Conservation (phyloP, 305 asterid species). For the Euphrasia arctica region DNA sequence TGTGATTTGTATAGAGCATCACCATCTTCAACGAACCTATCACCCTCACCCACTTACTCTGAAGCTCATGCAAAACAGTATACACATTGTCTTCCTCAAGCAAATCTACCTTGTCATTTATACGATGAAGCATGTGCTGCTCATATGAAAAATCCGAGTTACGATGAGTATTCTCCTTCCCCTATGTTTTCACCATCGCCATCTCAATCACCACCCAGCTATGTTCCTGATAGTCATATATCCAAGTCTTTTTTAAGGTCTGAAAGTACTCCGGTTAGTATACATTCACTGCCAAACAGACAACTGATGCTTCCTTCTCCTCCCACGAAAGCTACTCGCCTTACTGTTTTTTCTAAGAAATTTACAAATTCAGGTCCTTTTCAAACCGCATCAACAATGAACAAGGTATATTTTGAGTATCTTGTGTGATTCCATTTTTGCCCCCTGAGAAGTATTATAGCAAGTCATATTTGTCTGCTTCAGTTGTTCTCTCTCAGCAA, state of each 20-base stretch:
- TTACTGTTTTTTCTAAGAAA: constrained; percentile 28
- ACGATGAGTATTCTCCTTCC: constrained; percentile 69
- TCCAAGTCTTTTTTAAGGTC: constrained; percentile 47
- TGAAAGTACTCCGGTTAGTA: constrained; percentile 81
- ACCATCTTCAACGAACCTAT: constrained; percentile 59
- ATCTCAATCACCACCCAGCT: constrained; percentile 63
- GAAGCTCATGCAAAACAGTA: constrained; percentile 49
- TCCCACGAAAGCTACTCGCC: constrained; percentile 39
- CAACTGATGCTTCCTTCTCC: constrained; percentile 53
- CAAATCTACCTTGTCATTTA: constrained; percentile 44
- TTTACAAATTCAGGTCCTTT: constrained; percentile 39
- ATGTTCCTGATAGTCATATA: constrained; percentile 35
- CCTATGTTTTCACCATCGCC: constrained; percentile 55
- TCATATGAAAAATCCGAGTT: constrained; percentile 47
- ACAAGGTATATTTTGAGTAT: constrained; percentile 42
- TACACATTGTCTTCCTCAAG: constrained; percentile 48
- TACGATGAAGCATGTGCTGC: constrained; percentile 44
- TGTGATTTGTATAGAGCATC: constrained; percentile 67
- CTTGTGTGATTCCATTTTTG: constrained; percentile 10
- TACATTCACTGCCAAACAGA: constrained; percentile 47
- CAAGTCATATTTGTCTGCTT: constrained; percentile 27
- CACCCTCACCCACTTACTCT: constrained; percentile 77
- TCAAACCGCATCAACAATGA: constrained; percentile 45
- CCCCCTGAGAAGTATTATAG: not conserved
- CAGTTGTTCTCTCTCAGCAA: constrained; percentile 40